phyloP scores from a whole-genome alignment of 192 early-diverging fungal genomes.

The Backusella mclennaniae region DNA sequence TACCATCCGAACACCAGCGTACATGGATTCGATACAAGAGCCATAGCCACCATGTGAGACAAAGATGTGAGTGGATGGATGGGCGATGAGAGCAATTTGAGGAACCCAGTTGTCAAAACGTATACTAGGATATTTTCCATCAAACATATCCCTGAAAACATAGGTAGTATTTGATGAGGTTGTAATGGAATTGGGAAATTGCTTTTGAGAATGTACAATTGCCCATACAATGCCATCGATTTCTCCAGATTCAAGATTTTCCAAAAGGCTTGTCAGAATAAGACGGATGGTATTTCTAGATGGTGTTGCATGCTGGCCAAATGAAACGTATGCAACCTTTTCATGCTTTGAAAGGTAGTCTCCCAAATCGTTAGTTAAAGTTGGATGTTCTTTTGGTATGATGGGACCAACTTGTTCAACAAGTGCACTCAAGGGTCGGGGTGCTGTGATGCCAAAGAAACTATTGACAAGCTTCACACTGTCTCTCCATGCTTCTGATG shows the following conservation, averaged over 20 bases:
- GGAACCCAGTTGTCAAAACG: slow-evolving; percentile 22
- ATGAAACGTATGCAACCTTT: slow-evolving; percentile 27
- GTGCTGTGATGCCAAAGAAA: slow-evolving; percentile 11
- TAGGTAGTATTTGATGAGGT: not conserved
- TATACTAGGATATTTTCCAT: not conserved
- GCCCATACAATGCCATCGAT: slow-evolving; percentile 42
- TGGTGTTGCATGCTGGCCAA: slow-evolving; percentile 26
- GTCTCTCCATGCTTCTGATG: not conserved
- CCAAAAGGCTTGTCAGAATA: slow-evolving; percentile 20
- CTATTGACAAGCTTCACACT: slow-evolving; percentile 25
- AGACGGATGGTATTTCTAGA: not conserved
- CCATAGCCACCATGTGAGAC: slow-evolving; percentile 26
- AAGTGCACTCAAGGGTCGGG: slow-evolving; percentile 18
- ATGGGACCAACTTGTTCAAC: slow-evolving; percentile 35
- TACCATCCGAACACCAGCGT: slow-evolving; percentile 23
- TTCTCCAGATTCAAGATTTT: slow-evolving; percentile 14
- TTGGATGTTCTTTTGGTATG: slow-evolving; percentile 13
- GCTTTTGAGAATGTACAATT: not conserved
- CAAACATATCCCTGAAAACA: not conserved
- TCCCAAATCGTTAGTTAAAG: not conserved
- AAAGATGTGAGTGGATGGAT: slow-evolving; percentile 22
- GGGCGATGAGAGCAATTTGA: slow-evolving; percentile 28
- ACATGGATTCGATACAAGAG: slow-evolving; percentile 32
- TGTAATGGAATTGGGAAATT: not conserved
- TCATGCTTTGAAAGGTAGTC: slow-evolving; percentile 17